Base-by-base conservation (phyloP, 1,139 yeast genomes). In the Kurtzmaniella quercitrusa region DNA sequence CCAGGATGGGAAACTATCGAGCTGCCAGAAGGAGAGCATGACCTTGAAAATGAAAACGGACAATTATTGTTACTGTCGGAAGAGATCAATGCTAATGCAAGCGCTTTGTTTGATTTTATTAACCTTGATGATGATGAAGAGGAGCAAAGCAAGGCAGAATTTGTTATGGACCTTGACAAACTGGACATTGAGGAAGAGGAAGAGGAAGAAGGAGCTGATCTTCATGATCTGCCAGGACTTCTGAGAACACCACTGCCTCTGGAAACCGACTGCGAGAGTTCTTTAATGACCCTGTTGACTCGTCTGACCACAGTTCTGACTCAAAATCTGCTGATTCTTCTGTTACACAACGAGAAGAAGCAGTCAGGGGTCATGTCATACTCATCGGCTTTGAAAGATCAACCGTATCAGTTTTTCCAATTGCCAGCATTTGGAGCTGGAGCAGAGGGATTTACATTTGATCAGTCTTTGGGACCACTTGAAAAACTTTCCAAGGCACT, bases 251-350 rank as follows among this genome's bases (percentile, higher is more conserved):
- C 72, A 1, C 67, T 74, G 8, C 75, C 76, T 5, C 58, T 63
- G 17, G 72, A 66, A 44, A 54, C 58, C 15, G 73, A 65, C 50
- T 64, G 64, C 42, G 66, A 63, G 34, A 64, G 60, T 45, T 63
- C 69, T 37, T 58, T 71, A 44, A 70, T 70, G 75, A 55, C 67
- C 37, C 54, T 71, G 5, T 60, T 72, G 44, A 71, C 77, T 0
- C 56, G 77, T 44, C 67, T 75, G 9, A 71, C 77, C n/a, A 71
- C 77, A 3, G 72, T 70, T 2, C 64, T 70, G 3, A 62, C 68
- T 19, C 55, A 59, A 40, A 60, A 60, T 43, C 57, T 63, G 5
- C 38, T 43, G 12, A 34, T 47, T 3, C 31, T 45, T 39, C 38
- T 36, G 38, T 21, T 36, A 8, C 38, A 33, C 16, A 45, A 50